Base-by-base conservation (phyloP, 140 eudicot species). In the Senecio squalidus region DNA sequence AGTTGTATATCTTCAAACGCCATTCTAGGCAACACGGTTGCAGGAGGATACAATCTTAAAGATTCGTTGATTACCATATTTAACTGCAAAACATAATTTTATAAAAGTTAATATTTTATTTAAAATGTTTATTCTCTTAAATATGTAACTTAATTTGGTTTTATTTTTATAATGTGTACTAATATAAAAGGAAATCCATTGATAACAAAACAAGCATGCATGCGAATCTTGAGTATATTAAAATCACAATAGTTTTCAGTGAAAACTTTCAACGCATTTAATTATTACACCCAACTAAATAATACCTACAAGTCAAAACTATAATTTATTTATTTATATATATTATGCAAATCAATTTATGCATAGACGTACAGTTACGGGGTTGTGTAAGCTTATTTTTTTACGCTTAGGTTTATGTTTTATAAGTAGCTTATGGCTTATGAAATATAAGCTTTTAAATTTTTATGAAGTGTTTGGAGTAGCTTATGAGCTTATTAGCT, bases 1-100 rank as follows among this genome's bases (percentile, higher is more conserved):
- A 89, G 77, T 50, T 80, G 75, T 9, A 77, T 69, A 66, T 90
- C 95, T 60, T 90, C 94, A 23, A 85, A 89, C 20, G 94, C 95
- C 95, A 85, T 89, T 39, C 97, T 58, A 0, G 95, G 95, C 1
- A 89, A 73, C 13, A 89, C 59, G 0, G 95, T 59, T 9, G 94
- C 97, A 14, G 97, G 95, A 44, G 97, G 97, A 52, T 89, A 89
- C 13, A 85, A 46, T 54, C 97, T 50, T 1, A 89, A 76, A 0
- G 95, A 82, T 60, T 89, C 97, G 31, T 89, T 82, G 25, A 89
- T 89, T 69, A 89, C 93, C 95, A 82, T 82, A 68, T 69, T 85
- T 66, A 90, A 70, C 97, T 90, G 76, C 83, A 69, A 36, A 10
- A 18, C 29, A 45, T 21, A 9, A 39, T n/a, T n/a, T n/a, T n/a